phyloP scores from a whole-genome alignment of 257 asterid species.

The Solanum neorickii region DNA sequence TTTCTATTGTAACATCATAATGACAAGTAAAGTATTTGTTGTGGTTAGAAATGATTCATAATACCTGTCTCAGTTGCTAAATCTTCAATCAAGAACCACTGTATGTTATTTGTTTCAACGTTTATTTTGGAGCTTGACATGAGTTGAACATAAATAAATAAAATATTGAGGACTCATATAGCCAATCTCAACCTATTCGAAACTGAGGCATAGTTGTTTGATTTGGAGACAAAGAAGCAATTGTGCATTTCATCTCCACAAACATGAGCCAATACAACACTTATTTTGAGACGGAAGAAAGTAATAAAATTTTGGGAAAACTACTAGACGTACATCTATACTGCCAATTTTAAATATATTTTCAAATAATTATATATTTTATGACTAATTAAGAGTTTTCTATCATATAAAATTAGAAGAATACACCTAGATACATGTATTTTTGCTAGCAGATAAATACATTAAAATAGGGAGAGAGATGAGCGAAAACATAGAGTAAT shows the following conservation, averaged over 20 bases:
- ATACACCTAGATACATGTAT: accelerated
- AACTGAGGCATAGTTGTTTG: background rate
- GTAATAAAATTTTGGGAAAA: no score
- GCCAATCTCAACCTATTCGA: background rate
- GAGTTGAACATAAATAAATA: background rate
- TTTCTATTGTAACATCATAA: background rate
- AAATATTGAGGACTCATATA: background rate
- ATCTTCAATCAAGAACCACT: background rate
- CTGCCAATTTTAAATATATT: no score
- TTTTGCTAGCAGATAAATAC: no score
- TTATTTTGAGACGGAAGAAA: no score
- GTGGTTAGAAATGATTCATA: background rate
- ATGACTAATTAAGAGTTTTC: background rate
- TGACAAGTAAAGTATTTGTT: background rate
- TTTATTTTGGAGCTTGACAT: background rate
- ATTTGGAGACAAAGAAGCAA: background rate
- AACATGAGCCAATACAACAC: no score
- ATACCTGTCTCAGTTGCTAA: background rate
- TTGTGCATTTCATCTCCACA: background rate
- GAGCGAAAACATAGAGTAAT: accelerated
- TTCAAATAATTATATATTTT: no score
- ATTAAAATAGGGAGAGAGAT: background rate
- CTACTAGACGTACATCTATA: no score
- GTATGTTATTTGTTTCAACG: background rate
- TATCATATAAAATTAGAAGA: no score